These are phyloP conservation scores for Podila clonocystis DNA, from an alignment of 192 early-diverging fungal genomes.

Conservation along the genomic window DNA sequence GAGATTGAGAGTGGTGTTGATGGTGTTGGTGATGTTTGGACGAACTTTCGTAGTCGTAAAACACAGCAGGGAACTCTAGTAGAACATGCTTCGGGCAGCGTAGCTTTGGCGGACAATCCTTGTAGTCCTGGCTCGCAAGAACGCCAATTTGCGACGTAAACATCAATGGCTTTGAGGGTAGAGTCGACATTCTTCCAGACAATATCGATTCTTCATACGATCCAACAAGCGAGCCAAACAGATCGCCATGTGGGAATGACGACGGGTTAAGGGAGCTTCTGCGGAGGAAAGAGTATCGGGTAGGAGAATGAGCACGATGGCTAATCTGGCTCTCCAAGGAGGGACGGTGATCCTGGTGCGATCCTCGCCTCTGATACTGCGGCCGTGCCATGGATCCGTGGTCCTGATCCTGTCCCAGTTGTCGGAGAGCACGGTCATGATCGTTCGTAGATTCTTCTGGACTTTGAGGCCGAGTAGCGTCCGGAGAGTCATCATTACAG, in stretches of 20 bases:
- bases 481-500: conserved; percentile 42
- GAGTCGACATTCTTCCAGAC: conserved; percentile 78
- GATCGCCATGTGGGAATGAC: conserved; percentile 23
- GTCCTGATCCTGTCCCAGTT: not conserved
- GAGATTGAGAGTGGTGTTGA: conserved; percentile 21
- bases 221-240: conserved; percentile 56
- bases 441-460: not conserved
- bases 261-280: conserved; percentile 20
- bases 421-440: not conserved
- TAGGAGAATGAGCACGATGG: conserved; percentile 21
- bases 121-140: conserved; percentile 71
- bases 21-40: conserved; percentile 10
- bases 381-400: not conserved
- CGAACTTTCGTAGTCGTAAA: conserved; percentile 69
- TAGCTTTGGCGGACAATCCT: conserved; percentile 60
- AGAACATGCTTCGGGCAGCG: conserved; percentile 74
- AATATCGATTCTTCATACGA: conserved; percentile 79
- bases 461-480: conserved; percentile 18
- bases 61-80: conserved; percentile 76
- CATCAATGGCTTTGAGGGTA: conserved; percentile 76
- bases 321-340: conserved; percentile 1
- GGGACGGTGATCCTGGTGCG: conserved; percentile 19
- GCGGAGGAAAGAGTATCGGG: conserved; percentile 10
- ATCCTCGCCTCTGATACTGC: conserved; percentile 7
- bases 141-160: conserved; percentile 80